Conservation (phyloP, 1,284 basidiomycete genomes). For the Melampsora medusae region DNA sequence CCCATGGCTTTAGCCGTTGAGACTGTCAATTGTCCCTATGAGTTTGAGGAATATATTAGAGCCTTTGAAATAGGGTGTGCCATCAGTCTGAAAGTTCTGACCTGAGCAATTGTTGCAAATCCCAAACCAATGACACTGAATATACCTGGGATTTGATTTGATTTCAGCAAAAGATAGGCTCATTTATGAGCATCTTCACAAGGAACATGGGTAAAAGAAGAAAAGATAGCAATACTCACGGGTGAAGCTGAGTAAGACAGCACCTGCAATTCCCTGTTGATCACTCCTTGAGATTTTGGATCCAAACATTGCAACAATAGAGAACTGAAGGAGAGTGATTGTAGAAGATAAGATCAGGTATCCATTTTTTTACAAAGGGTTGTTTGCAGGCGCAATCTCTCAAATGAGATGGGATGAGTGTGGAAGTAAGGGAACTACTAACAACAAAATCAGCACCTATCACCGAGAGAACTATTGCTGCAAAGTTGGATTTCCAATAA, state of each 20-base stretch:
- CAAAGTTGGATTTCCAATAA: slow-evolving; percentile 42
- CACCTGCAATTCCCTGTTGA: slow-evolving; percentile 30
- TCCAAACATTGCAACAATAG: slow-evolving; percentile 29
- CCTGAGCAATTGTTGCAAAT: slow-evolving; percentile 36
- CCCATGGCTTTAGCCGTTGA: no score
- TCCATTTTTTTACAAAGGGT: background rate
- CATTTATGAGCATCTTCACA: background rate
- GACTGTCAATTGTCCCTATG: no score
- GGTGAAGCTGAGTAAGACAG: slow-evolving; percentile 28
- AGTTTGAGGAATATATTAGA: no score
- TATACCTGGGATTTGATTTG: background rate
- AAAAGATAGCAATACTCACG: background rate
- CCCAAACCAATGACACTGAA: slow-evolving; percentile 21
- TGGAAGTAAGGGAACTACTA: background rate
- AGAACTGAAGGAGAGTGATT: slow-evolving; percentile 10
- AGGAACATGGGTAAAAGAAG: background rate
- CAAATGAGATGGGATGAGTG: background rate
- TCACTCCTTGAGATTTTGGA: slow-evolving; percentile 19
- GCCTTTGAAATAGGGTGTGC: background rate
- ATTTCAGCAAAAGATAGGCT: background rate
- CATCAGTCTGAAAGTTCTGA: background rate
- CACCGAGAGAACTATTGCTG: slow-evolving; percentile 22
- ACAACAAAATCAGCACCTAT: slow-evolving; percentile 42
- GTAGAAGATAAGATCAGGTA: background rate
- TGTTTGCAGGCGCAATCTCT: background rate